These are phyloP conservation scores for Vaccinium darrowii DNA, from an alignment of 148 eudicot genomes.

Conservation along the genomic window DNA sequence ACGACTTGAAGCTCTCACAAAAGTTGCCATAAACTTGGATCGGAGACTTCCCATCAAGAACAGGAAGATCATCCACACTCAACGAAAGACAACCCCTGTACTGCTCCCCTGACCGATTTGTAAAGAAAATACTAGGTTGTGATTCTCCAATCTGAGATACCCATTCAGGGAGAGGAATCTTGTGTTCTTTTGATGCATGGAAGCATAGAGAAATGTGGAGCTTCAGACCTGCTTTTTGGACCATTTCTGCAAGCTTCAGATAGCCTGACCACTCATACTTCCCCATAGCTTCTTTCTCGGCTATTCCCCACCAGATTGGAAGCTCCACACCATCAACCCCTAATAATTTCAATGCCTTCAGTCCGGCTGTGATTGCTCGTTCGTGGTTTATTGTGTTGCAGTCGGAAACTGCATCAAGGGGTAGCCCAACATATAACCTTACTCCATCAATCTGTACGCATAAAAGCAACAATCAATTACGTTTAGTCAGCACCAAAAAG, in stretches of 20 bases:
- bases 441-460: constrained; percentile 42
- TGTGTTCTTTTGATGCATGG: constrained; percentile 52
- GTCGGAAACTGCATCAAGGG: constrained; percentile 64
- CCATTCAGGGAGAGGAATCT: constrained; percentile 74
- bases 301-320: constrained; percentile 89
- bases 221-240: constrained; percentile 58
- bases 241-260: constrained; percentile 55
- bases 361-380: constrained; percentile 65
- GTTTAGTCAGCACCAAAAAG: neutral
- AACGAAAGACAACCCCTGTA: constrained; percentile 66
- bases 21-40: constrained; percentile 65
- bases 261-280: constrained; percentile 79
- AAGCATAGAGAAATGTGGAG: constrained; percentile 66
- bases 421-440: constrained; percentile 73
- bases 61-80: constrained; percentile 68
- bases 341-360: constrained; percentile 72
- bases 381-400: constrained; percentile 51
- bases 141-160: constrained; percentile 62
- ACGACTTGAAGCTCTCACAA: constrained; percentile 64
- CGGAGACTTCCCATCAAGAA: constrained; percentile 70
- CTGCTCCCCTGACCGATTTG: constrained; percentile 54
- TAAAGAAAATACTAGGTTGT: constrained; percentile 54
- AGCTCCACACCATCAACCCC: constrained; percentile 94
- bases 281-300: constrained; percentile 67
- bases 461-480: constrained; percentile 4